Evolutionary conservation across 495 filamentous ascomycete species (phyloP), one percentile per base, ranked within the genome.

Genomic region (Hyaloscypha hepaticicola): DNA sequence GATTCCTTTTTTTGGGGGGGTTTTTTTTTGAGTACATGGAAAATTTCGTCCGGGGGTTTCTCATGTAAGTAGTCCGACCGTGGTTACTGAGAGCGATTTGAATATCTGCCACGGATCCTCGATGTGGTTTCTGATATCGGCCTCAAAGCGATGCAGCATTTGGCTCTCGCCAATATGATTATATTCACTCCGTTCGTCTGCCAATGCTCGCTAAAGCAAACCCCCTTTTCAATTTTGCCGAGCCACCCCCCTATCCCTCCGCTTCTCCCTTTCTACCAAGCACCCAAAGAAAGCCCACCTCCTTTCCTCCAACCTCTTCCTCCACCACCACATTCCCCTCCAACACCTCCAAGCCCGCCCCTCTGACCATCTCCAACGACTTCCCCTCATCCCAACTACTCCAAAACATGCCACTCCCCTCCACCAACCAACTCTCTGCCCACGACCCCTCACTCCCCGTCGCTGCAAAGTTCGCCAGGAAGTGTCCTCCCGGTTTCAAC

Each of bases 351-450:
- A 63, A 65, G 65, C 38, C 70, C 51, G 21, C 66, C 62, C 11
- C 63, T 69, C 57, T 66, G 58, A 60, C 60, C 67, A 53, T 76
- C 74, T 85, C 86, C 87, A 25, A 81, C 77, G 29, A 75, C 69
- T 73, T 61, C 31, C 73, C 61, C 33, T 22, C 66, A 14, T 76
- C 77, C 71, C 70, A 80, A 6, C 74, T 69, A 71, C 76, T 78
- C 78, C 80, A 82, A 72, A 73, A 76, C 73, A 81, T 77, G 19
- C 50, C 50, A 25, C 26, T 27, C 12, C 14, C 5, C 21, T 56
- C 57, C 66, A 11, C 64, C 77, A 80, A 34, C 64, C 60, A 58
- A 12, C 11, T 21, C n/a, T 69, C 58, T 56, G 71, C 50, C 69
- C 67, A 41, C 24, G 70, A 72, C 2, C 38, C 50, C 38, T 16